Conservation (phyloP, 495 filamentous ascomycete genomes). For the Corynascus novoguineensis region DNA sequence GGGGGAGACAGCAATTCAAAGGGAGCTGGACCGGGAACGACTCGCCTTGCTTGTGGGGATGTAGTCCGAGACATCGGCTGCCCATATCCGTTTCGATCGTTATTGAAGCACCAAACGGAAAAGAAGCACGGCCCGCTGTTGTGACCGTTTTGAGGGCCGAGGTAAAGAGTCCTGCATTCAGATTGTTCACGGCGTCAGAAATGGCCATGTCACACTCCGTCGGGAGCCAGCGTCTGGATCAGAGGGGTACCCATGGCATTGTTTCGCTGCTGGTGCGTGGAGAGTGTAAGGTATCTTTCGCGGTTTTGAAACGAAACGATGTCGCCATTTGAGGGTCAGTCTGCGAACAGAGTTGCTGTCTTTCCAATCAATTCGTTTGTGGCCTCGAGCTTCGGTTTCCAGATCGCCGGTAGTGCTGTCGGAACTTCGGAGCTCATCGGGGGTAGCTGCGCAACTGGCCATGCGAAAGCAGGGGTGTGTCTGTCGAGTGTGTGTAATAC, state of each 20-base stretch:
- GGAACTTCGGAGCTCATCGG: not conserved
- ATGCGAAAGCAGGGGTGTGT: not conserved
- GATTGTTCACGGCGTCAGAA: too few species aligned
- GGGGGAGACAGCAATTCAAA: not conserved
- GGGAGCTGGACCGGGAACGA: not conserved
- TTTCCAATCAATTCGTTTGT: not conserved
- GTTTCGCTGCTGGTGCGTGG: not conserved
- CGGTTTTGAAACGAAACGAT: conserved; percentile 12
- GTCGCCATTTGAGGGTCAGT: too few species aligned
- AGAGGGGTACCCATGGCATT: not conserved
- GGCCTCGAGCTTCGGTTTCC: not conserved
- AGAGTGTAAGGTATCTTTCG: too few species aligned
- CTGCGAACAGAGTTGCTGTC: too few species aligned
- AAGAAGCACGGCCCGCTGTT: not conserved
- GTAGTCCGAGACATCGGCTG: conserved; percentile 9
- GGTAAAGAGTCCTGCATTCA: not conserved
- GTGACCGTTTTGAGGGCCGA: not conserved
- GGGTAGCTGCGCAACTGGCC: not conserved
- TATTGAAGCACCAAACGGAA: not conserved
- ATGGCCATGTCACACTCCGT: not conserved
- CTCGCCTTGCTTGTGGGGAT: not conserved
- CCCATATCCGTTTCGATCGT: not conserved
- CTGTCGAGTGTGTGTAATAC: too few species aligned
- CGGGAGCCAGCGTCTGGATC: not conserved
- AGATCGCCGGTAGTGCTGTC: too few species aligned